Evolutionary conservation across 345 rosid species (phyloP).

Genomic region (Murraya koenigii): DNA sequence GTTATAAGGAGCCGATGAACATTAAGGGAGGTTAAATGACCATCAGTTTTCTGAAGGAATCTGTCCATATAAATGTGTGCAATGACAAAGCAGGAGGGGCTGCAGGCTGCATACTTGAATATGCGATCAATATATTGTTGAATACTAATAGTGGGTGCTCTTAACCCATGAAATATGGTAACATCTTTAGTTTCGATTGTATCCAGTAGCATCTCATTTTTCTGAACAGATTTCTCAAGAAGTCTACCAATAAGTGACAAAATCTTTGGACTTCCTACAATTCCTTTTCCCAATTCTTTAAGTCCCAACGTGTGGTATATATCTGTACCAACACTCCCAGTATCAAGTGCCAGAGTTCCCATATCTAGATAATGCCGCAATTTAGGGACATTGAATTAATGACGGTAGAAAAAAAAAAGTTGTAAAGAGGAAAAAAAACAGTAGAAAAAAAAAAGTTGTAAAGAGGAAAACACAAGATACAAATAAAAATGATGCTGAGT

Average conservation of each 20-base stretch:
- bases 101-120: conserved; percentile 80
- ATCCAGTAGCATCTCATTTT: conserved; percentile 38
- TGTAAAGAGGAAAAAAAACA: not conserved
- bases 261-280: conserved; percentile 42
- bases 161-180: conserved; percentile 64
- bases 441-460: not conserved
- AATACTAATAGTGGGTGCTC: conserved; percentile 62
- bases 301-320: conserved; percentile 60
- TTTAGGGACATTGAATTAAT: conserved; percentile 9
- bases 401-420: not conserved
- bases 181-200: conserved; percentile 30
- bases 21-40: conserved; percentile 61
- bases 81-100: conserved; percentile 86
- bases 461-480: not conserved
- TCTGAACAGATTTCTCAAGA: conserved; percentile 59
- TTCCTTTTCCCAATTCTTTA: conserved; percentile 40
- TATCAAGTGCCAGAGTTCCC: conserved; percentile 43
- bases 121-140: conserved; percentile 71
- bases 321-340: conserved; percentile 33
- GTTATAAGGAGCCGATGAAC: conserved; percentile 88
- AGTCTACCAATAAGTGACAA: conserved; percentile 54
- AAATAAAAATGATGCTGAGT: not conserved
- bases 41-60: conserved; percentile 44
- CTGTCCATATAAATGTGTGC: conserved; percentile 73
- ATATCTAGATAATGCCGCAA: conserved; percentile 36